A percentile compares a stretch with the other conserved stretches of the same genome.
phyloP scores from a whole-genome alignment of 306 rosid species.

The Rosa persica region DNA sequence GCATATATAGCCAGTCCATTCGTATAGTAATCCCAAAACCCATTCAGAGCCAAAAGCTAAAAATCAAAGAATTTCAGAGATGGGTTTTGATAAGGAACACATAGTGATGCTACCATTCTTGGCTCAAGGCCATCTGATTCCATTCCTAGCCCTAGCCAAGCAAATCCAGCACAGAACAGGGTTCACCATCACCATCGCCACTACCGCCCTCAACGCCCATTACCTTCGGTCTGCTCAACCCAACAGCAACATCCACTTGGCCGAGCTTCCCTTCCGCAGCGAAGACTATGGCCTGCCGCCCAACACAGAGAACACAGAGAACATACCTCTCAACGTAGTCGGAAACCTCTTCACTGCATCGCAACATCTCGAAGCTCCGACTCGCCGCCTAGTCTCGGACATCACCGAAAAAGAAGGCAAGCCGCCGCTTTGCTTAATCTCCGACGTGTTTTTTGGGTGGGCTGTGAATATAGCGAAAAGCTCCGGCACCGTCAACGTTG shows the following conservation, averaged over 20 bases:
- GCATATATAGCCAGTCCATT: no score
- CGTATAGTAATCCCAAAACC: no score
- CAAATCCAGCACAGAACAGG: slow-evolving; percentile 39
- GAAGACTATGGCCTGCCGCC: slow-evolving; percentile 53
- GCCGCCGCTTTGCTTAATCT: slow-evolving; percentile 42
- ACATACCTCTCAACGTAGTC: slow-evolving; percentile 28
- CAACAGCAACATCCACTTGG: slow-evolving; percentile 32
- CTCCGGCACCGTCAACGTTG: slow-evolving; percentile 35
- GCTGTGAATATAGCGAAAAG: slow-evolving; percentile 46
- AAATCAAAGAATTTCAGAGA: neutral
- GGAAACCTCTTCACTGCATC: slow-evolving; percentile 38
- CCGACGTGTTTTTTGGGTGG: slow-evolving; percentile 66
- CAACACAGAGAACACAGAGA: slow-evolving; percentile 57
- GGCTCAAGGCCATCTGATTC: slow-evolving; percentile 81
- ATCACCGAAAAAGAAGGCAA: slow-evolving; percentile 48
- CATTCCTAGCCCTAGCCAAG: slow-evolving; percentile 59
- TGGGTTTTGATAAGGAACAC: slow-evolving; percentile 17
- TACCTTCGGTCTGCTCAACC: slow-evolving; percentile 46
- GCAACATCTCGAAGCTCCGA: slow-evolving; percentile 44
- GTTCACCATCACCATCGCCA: slow-evolving; percentile 59
- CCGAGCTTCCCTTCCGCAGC: slow-evolving; percentile 42
- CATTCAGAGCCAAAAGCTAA: no score
- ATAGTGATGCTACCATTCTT: slow-evolving; percentile 68
- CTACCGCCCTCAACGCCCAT: slow-evolving; percentile 61
- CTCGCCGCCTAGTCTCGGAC: slow-evolving; percentile 35